Base-by-base conservation (phyloP, 2,329 filamentous ascomycete genomes). In the Apiospora kogelbergensis region DNA sequence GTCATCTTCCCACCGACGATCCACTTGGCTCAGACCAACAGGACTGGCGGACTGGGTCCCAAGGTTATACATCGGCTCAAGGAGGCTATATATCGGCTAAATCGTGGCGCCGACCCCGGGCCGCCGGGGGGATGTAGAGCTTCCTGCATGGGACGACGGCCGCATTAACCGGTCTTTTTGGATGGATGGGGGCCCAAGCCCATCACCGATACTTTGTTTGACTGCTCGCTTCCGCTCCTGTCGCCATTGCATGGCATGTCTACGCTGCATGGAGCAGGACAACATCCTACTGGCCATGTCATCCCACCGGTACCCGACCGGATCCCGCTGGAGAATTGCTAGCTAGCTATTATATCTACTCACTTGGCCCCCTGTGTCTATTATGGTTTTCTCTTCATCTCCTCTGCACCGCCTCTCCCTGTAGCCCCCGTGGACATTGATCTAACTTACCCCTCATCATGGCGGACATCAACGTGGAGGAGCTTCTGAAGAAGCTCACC, bases 391-490 rank as follows among this genome's bases (percentile, higher is more conserved):
- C 24, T 37, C 20, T n/a, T 22, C 7, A 6, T n/a, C 26, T 22
- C 44, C n/a, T 65, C n/a, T 65, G 22, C 17, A 10, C 13, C 41
- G 40, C 20, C 63, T 42, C n/a, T 26, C 4, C 3, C 57, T 63
- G 17, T 9, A 37, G 20, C 30, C 3, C 2, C 2, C 17, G 17
- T 60, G 13, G 17, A 13, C 9, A n/a, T n/a, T 2, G 2, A 57
- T n/a, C 53, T 6, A 37, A 33, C 30, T 13, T 42, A 15, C 40
- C 33, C n/a, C 17, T 37, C 44, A 66, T 10, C 40, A 86, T 86
- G 83, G 83, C 84, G 40, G 81, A 86, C 71, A 82, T 89, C 48
- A 80, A 88, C 67, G 85, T 88, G 10, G 86, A 88, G 68, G 82
- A 84, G 70, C 78, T 86, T 40, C 80, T 89, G 57, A 84, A 85